A percentile compares a stretch with the other conserved stretches of the same genome.
Evolutionary conservation across 2,329 filamentous ascomycete species (phyloP).

Genomic region (Didymella keratinophila): DNA sequence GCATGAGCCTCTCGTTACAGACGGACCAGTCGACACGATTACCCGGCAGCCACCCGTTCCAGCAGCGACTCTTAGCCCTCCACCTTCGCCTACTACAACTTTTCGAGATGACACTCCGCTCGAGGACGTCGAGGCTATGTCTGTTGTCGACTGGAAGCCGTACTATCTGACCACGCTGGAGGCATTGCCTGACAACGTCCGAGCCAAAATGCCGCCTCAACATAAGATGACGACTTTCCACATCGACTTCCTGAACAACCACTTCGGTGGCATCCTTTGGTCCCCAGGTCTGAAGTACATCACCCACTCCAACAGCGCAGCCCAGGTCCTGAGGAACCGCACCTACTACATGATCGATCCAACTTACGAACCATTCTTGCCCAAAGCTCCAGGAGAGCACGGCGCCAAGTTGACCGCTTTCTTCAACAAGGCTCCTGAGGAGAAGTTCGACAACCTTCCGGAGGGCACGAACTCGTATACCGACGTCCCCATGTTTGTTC

Average conservation of each 20-base stretch:
- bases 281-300: constrained; percentile 53
- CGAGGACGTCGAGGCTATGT: constrained; percentile 16
- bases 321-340: constrained; percentile 40
- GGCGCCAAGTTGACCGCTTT: constrained; percentile 58
- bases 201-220: constrained; percentile 31
- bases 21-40: constrained; percentile 32
- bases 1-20: constrained; percentile 27
- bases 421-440: constrained; percentile 52
- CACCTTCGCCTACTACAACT: constrained; percentile 19
- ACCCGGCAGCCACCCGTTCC: constrained; percentile 9
- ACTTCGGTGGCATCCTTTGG: constrained; percentile 51
- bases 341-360: constrained; percentile 55
- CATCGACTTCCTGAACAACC: constrained; percentile 48
- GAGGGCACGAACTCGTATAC: constrained; percentile 41
- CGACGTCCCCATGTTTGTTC: constrained; percentile 55
- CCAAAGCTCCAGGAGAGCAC: constrained; percentile 51
- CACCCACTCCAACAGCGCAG: constrained; percentile 24
- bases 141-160: constrained; percentile 48
- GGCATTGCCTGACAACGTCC: constrained; percentile 17
- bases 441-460: constrained; percentile 33
- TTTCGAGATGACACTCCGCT: constrained; percentile 8
- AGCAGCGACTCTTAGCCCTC: constrained; percentile 22
- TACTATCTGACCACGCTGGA: constrained; percentile 46
- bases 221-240: constrained; percentile 47
- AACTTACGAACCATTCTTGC: constrained; percentile 53